Base-by-base conservation (phyloP, 1,139 yeast genomes). In the Geotrichum candidum region DNA sequence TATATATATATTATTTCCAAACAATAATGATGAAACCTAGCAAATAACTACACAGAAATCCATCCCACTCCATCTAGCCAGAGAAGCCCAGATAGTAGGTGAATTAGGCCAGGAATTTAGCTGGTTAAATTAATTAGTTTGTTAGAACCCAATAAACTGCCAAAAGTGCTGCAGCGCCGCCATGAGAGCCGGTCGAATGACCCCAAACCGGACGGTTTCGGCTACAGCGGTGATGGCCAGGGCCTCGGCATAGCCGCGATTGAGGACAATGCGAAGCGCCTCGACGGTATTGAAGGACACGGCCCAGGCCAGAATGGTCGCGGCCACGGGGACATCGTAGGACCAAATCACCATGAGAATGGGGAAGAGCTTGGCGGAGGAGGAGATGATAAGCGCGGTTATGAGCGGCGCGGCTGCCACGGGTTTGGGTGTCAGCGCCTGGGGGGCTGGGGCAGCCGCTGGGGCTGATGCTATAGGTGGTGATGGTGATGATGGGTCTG, bases 271-370 rank as follows among this genome's bases (percentile, higher is more conserved):
- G 50, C 79, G 77, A 53, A 90, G 72, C 0, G 92, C 87, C 69
- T 90, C 96, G 1, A 87, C 75, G 13, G 85, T 79, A 66, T 84
- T 87, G 60, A 87, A 72, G 56, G 82, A 80, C 0, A 90, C 87
- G 3, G 87, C 82, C 69, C 84, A 76, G 62, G 83, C 83, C 35
- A 88, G 86, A 18, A 86, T 77, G 22, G 79, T 78, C 15, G 86
- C 81, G 0, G 90, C 87, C 7, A 87, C 79, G 0, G 88, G 80
- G 7, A 89, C 82, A 70, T 94, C 97, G 70, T 94, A 94, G 0
- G 96, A 94, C 99, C 99, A 94, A 48, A 95, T 92, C 50, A 94
- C 79, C 92, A 92, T 92, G 46, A 94, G 78, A n/a, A 95, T 88
- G 0, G 99, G 99, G 65, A 92, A 87, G 29, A 94, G 78, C 70